Percentiles rank a stretch among this genome's conserved stretches.
These are phyloP conservation scores for Coniochaeta sp. DNA, from an alignment of 2,329 filamentous ascomycete genomes.

Conservation along the genomic window DNA sequence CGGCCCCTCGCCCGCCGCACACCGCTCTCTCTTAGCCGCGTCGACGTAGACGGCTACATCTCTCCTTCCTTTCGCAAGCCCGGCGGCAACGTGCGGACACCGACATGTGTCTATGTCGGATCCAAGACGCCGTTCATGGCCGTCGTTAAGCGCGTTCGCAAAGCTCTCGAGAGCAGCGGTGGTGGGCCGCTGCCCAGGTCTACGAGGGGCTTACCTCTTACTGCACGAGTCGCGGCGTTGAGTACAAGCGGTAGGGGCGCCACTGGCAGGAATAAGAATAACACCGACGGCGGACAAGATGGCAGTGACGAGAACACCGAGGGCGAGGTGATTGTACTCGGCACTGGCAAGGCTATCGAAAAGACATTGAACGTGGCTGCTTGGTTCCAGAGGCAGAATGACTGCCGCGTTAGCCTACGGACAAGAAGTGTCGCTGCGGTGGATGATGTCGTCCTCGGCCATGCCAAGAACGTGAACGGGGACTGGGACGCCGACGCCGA, in stretches of 20 bases:
- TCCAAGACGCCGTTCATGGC: conserved; percentile 60
- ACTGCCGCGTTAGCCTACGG: conserved; percentile 49
- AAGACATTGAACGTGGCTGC: conserved; percentile 54
- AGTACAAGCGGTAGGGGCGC: conserved; percentile 12
- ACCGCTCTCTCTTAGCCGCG: conserved; percentile 8
- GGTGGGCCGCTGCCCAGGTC: conserved; percentile 41
- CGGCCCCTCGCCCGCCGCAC: conserved; percentile 29
- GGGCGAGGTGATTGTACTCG: conserved; percentile 47
- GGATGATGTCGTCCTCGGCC: conserved; percentile 50
- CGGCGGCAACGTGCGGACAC: conserved; percentile 13
- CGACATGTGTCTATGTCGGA: conserved; percentile 54
- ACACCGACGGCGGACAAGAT: conserved; percentile 18
- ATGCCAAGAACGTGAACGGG: conserved; percentile 8
- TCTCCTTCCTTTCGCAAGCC: conserved; percentile 1
- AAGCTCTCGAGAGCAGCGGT: conserved; percentile 49
- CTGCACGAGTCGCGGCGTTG: conserved; percentile 31
- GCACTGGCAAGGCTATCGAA: conserved; percentile 59
- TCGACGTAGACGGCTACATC: conserved; percentile 15
- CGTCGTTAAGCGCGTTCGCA: conserved; percentile 56
- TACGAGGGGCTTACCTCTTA: conserved; percentile 35
- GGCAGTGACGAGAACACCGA: conserved; percentile 26
- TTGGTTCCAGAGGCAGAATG: conserved; percentile 56
- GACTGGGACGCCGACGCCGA: conserved; percentile 10
- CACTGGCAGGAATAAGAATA: conserved; percentile 20
- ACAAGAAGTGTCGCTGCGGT: conserved; percentile 59